These are phyloP conservation scores for Herpetomonas muscarum DNA, from an alignment of 208 protist species.

Conservation along the genomic window DNA sequence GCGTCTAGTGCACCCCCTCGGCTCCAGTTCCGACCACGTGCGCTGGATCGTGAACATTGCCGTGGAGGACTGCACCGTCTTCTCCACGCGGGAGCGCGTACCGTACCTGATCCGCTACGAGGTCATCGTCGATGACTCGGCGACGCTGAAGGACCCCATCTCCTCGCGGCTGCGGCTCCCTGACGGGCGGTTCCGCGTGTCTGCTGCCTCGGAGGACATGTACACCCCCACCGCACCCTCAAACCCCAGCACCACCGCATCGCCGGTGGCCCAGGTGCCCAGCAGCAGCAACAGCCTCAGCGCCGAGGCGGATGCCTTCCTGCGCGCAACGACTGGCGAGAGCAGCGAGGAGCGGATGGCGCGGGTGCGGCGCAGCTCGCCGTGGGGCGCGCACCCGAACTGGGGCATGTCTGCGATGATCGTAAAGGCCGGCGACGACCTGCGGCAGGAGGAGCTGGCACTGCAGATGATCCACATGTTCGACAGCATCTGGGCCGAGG, in stretches of 20 bases:
- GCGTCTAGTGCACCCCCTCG: slow-evolving; percentile 71
- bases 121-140: slow-evolving; percentile 83
- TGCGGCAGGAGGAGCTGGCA: slow-evolving; percentile 92
- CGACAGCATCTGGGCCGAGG: slow-evolving; percentile 80
- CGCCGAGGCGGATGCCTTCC: slow-evolving; percentile 2
- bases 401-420: slow-evolving; percentile 86
- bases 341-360: slow-evolving; percentile 34
- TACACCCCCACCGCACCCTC: slow-evolving; percentile 18
- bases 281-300: too few species aligned
- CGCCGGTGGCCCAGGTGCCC: background rate
- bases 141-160: slow-evolving; percentile 74
- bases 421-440: slow-evolving; percentile 91
- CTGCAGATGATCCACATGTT: slow-evolving; percentile 89
- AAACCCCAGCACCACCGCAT: background rate
- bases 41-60: slow-evolving; percentile 83
- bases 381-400: slow-evolving; percentile 78
- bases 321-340: slow-evolving; percentile 68
- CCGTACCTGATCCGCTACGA: slow-evolving; percentile 84
- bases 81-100: slow-evolving; percentile 81
- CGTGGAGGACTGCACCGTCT: slow-evolving; percentile 87
- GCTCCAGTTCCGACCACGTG: slow-evolving; percentile 53
- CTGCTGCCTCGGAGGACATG: slow-evolving; percentile 36
- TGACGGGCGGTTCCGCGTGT: slow-evolving; percentile 60
- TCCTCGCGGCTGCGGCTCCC: slow-evolving; percentile 49
- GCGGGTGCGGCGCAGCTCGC: slow-evolving; percentile 52